Evolutionary conservation across 306 rosid species (phyloP).

Genomic region (Cucumis cinereus): DNA sequence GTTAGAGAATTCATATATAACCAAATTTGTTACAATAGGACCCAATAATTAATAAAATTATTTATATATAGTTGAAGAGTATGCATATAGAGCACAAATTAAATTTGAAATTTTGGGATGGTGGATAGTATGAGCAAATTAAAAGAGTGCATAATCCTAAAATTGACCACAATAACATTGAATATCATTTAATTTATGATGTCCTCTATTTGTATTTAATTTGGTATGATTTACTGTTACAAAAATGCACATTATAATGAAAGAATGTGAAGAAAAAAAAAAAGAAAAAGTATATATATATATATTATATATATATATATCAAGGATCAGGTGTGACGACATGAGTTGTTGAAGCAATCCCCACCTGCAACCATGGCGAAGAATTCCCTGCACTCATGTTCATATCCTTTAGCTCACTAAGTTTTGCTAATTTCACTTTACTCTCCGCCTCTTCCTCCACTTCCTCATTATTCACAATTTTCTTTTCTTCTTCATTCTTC

Average conservation of each 20-base stretch:
- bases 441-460: constrained; percentile 66
- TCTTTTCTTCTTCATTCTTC: constrained; percentile 12
- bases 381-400: constrained; percentile 40
- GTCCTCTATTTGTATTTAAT: not conserved
- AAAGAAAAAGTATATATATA: not conserved
- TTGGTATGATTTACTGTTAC: constrained; percentile 2
- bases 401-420: constrained; percentile 73
- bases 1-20: too few relatives aligned
- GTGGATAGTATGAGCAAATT: too few relatives aligned
- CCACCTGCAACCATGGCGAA: constrained; percentile 91
- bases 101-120: too few relatives aligned
- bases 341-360: constrained; percentile 65
- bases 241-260: not conserved
- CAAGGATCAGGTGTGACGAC: constrained; percentile 40
- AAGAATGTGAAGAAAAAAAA: not conserved
- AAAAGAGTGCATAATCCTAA: not conserved
- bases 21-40: too few relatives aligned
- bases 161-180: not conserved
- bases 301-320: too few relatives aligned
- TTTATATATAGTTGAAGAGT: too few relatives aligned
- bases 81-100: too few relatives aligned
- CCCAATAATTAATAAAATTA: too few relatives aligned
- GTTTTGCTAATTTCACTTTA: constrained; percentile 65
- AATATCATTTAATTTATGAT: not conserved
- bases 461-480: constrained; percentile 7